phyloP scores from a whole-genome alignment of 73 alveolate genomes.

The Stentor coeruleus region DNA sequence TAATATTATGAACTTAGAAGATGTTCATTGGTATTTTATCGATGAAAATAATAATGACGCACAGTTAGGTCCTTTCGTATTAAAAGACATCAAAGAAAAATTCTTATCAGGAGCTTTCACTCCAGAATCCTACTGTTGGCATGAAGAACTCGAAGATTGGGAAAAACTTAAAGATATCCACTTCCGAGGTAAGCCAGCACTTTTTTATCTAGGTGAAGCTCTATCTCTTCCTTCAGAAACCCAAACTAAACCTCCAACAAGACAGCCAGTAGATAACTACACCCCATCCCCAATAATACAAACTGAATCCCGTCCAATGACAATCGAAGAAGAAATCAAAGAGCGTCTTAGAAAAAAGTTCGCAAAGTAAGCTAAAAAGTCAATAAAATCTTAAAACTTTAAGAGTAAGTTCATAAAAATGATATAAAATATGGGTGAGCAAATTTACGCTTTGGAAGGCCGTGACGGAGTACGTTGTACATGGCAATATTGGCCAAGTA shows the following conservation, averaged over 20 bases:
- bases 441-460: conserved; percentile 56
- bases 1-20: conserved; percentile 18
- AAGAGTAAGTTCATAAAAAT: no score
- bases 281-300: no score
- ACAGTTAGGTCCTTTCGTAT: background rate
- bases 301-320: background rate
- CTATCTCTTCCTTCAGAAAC: background rate
- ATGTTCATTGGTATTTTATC: conserved; percentile 16
- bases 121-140: conserved; percentile 8
- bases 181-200: conserved; percentile 5
- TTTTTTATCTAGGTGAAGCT: background rate
- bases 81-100: conserved; percentile 13
- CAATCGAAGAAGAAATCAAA: conserved; percentile 8
- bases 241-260: background rate
- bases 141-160: conserved; percentile 23
- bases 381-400: no score
- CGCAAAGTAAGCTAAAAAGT: conserved; percentile 9
- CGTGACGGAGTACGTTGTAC: conserved; percentile 91
- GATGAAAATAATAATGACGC: conserved; percentile 20
- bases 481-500: conserved; percentile 92
- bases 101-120: background rate
- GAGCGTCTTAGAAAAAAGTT: background rate
- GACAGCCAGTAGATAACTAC: no score
- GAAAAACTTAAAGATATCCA: background rate
- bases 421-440: no score